Conservation (phyloP, 2,329 filamentous ascomycete genomes). For the Mycogone perniciosa region DNA sequence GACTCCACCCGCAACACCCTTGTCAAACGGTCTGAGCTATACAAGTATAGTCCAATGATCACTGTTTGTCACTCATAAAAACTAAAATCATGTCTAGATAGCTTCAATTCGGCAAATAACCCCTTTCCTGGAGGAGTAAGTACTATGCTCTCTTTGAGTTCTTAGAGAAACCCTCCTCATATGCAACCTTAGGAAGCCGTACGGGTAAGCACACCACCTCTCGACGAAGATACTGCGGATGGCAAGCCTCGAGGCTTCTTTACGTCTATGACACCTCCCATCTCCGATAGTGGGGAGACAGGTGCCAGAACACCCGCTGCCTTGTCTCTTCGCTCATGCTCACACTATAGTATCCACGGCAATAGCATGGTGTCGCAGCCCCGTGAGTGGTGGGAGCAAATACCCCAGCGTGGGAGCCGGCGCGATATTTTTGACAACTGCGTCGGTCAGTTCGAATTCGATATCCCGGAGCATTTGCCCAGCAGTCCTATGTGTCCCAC, state of each 20-base stretch:
- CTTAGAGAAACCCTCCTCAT: neutral
- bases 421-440: slow-evolving; percentile 14
- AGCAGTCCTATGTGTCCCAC: slow-evolving; percentile 47
- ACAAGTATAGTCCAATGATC: slow-evolving; percentile 7
- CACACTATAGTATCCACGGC: slow-evolving; percentile 17
- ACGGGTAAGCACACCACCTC: slow-evolving; percentile 41
- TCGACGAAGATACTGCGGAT: slow-evolving; percentile 33
- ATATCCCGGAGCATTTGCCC: slow-evolving; percentile 45
- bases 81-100: slow-evolving; percentile 7
- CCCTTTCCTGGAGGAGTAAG: slow-evolving; percentile 32
- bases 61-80: too few relatives aligned
- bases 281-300: slow-evolving; percentile 3
- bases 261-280: slow-evolving; percentile 31
- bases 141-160: neutral
- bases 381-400: slow-evolving; percentile 33
- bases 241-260: slow-evolving; percentile 38
- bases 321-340: slow-evolving; percentile 9
- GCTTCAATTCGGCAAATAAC: slow-evolving; percentile 12
- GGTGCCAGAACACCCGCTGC: neutral
- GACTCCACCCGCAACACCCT: slow-evolving; percentile 28
- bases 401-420: slow-evolving; percentile 18
- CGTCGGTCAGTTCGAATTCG: slow-evolving; percentile 36
- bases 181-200: slow-evolving; percentile 37
- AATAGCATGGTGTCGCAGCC: slow-evolving; percentile 19
- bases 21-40: slow-evolving; percentile 11